Base-by-base conservation (phyloP, 352 stramenopile genomes). In the Phytophthora hibernalis region DNA sequence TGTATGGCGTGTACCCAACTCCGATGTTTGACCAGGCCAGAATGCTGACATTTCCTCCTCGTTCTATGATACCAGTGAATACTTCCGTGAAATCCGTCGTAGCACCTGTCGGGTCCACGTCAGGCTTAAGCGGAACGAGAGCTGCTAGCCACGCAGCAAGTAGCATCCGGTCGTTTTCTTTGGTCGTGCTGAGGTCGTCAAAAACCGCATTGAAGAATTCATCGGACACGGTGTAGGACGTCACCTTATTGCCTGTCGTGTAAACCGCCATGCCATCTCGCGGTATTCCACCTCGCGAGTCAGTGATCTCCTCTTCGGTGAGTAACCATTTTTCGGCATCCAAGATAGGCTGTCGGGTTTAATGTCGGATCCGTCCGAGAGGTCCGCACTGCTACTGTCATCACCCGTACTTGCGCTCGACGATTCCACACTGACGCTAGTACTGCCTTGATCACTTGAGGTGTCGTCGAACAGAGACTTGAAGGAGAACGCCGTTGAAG, bases 261-360 rank as follows among this genome's bases (percentile, higher is more conserved):
- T 56, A 76, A 5, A 77, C 53, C 0, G 53, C 44, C 43, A 91
- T 54, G 5, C 58, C 72, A 21, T 76, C 59, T n/a, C 82, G 69
- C 6, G 74, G 59, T 26, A 84, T 58, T 10, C 80, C 82, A 31
- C 70, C 68, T 6, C 82, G 73, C 9, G 80, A 72, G 5, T 24
- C 59, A 3, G 67, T 77, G 47, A 91, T 82, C 58, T 91, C 82
- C 9, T 74, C 31, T 12, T 76, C 65, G 0, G 54, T 83, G 4
- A 91, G 63, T 51, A 91, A 89, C 82, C 82, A 91, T 20, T 75
- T 68, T 4, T 69, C 45, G 6, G 80, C 58, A 20, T 80, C 61
- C 10, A 89, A 59, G 16, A 74, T 31, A 12, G 82, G 82, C 33
- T 91, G 82, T 18, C 53, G 43, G 2, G 44, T 7, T 57, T 64